Evolutionary conservation across 2,329 filamentous ascomycete species (phyloP), one percentile per base, ranked within the genome.

Genomic region (Thelonectria olida): DNA sequence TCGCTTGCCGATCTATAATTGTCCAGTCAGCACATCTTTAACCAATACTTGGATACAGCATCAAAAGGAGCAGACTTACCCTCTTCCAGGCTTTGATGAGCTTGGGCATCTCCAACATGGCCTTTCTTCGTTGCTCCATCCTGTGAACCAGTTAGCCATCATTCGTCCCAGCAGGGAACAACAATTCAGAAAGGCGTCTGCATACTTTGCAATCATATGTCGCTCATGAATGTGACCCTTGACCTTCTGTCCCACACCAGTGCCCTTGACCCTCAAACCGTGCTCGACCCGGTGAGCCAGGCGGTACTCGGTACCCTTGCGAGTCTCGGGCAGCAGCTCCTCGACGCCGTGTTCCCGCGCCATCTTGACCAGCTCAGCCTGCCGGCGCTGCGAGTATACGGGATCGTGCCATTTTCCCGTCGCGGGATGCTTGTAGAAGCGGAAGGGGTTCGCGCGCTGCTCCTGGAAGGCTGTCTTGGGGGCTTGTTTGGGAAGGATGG

Each of bases 201-300:
- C 87, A 66, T 88, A 88, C 84, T 90, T 88, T 63, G 86, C 84
- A 80, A 92, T 90, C 82, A 97, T 82, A 73, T 90, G 91, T 75
- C 96, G 88, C 84, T 99, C 96, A 88, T 94, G 92, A 71, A 88
- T 85, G 80, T 97, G 95, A 78, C 96, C 96, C 90, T 98, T 99
- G 77, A 97, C 95, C 79, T 86, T 89, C 80, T 97, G 90, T 59
- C 93, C 95, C 68, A 93, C 89, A 84, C 96, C 95, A 1, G 95
- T 98, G 71, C 95, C 95, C 86, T 94, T 95, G 60, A 97, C 91
- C 64, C 90, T 85, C 77, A 97, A 76, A 50, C 94, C 95, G 66
- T 90, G 85, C 82, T 96, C 91, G 60, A 93, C 87, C 59, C 92
- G 83, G 76, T 88, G 86, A 72, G 87, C 84, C 73, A 93, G 85